These are phyloP conservation scores for Sclerotinia subarctica DNA, from an alignment of 2,329 filamentous ascomycete species.

Conservation along the genomic window DNA sequence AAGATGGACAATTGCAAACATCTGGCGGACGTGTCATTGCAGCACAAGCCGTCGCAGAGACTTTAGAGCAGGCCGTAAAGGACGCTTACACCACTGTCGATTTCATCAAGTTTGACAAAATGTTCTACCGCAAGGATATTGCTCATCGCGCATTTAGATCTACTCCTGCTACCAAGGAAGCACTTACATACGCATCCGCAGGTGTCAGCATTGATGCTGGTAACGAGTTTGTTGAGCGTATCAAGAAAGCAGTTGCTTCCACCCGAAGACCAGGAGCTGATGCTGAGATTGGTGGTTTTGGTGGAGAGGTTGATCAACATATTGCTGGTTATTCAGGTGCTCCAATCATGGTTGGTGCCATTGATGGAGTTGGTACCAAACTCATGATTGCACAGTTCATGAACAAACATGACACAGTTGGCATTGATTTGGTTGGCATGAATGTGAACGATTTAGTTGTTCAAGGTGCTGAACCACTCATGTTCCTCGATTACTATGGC, in stretches of 20 bases:
- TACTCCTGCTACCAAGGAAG: conserved; percentile 41
- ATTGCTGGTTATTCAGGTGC: conserved; percentile 70
- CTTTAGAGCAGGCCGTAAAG: conserved; percentile 76
- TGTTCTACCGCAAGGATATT: conserved; percentile 77
- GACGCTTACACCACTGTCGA: conserved; percentile 84
- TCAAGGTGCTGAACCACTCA: conserved; percentile 88
- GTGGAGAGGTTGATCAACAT: conserved; percentile 77
- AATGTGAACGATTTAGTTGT: conserved; percentile 98
- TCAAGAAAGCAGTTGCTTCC: conserved; percentile 84
- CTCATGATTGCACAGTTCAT: conserved; percentile 92
- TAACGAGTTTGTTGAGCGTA: conserved; percentile 86
- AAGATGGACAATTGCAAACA: conserved; percentile 64
- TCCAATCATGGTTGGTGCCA: conserved; percentile 86
- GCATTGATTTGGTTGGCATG: conserved; percentile 80
- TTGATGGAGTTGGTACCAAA: conserved; percentile 95
- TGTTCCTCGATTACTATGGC: conserved; percentile 97
- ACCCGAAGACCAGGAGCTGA: conserved; percentile 85
- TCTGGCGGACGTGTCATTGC: conserved; percentile 91
- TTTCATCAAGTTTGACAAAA: conserved; percentile 63
- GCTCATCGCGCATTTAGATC: conserved; percentile 68
- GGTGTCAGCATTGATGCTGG: conserved; percentile 94
- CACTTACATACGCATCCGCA: conserved; percentile 86
- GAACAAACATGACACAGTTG: conserved; percentile 88
- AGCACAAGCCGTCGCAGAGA: conserved; percentile 73
- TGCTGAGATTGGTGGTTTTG: conserved; percentile 82